Evolutionary conservation across 2,329 filamentous ascomycete species (phyloP).

Genomic region (Botrytis medusae): DNA sequence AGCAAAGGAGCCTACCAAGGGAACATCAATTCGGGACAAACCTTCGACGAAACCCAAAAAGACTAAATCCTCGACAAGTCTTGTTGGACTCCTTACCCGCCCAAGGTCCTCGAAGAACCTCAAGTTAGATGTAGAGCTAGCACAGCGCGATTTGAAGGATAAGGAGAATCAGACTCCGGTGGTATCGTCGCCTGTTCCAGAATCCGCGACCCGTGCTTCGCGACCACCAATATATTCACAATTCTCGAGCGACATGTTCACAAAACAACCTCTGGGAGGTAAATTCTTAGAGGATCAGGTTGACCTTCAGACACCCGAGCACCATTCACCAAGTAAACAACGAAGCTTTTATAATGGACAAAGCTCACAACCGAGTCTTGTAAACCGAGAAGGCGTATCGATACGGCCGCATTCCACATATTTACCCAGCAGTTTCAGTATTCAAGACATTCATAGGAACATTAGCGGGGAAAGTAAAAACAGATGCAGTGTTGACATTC

Average conservation of each 20-base stretch:
- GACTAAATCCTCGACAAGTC: conserved; percentile 71
- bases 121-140: conserved; percentile 51
- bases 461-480: conserved; percentile 33
- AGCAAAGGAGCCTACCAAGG: conserved; percentile 41
- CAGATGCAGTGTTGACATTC: conserved; percentile 35
- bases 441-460: conserved; percentile 38
- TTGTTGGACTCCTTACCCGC: conserved; percentile 73
- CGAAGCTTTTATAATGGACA: conserved; percentile 36
- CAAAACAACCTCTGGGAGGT: conserved; percentile 42
- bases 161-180: conserved; percentile 79
- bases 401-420: conserved; percentile 38
- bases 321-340: conserved; percentile 38
- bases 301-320: conserved; percentile 38
- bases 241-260: conserved; percentile 52
- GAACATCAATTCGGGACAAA: conserved; percentile 50
- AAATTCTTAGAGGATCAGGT: conserved; percentile 42
- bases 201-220: conserved; percentile 42
- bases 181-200: conserved; percentile 43
- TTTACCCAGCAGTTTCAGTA: conserved; percentile 39
- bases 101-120: conserved; percentile 73
- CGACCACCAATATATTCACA: conserved; percentile 79
- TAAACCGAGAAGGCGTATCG: conserved; percentile 29
- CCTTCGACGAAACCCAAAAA: conserved; percentile 66
- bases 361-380: conserved; percentile 34
- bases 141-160: conserved; percentile 56